Base-by-base conservation (phyloP, 192 early-diverging fungal genomes). In the Backusella macrospora region DNA sequence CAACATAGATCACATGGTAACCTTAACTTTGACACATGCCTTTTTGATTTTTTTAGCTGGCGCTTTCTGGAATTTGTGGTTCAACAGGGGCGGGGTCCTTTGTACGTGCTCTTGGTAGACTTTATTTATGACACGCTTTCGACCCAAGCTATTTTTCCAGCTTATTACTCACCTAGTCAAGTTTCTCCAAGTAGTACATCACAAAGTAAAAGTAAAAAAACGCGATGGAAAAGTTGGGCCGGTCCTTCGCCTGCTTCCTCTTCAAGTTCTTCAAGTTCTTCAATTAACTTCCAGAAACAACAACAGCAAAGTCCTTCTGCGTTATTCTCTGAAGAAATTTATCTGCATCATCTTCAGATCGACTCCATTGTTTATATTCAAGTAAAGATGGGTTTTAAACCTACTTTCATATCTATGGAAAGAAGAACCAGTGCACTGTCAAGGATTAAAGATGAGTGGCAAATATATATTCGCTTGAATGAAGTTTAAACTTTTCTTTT, bases 11-110 rank as follows among this genome's bases (percentile, higher is more conserved):
- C 4, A 62, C 65, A 46, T 37, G 18, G n/a, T 39, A 10, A 72
- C 14, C 14, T 59, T 39, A 40, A 69, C 18, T 37, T 23, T 42
- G 13, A n/a, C 63, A n/a, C 52, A 26, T 45, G 42, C 6, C 18
- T 75, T 1, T 80, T 67, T 52, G 83, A 84, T 5, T 89, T 80
- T 72, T 75, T 80, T 5, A 68, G 77, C 2, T 89, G 87, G 87
- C 73, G 81, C 2, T 84, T 89, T 68, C 73, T 87, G 12, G 87
- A 89, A 66, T 84, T 87, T n/a, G 71, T 87, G 34, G 68, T 83
- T 8, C 81, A 68, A 40, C 85, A 82, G 34, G 82, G 81, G 37
- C 52, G 52, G 39, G 70, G 78, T 5, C 87, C 87, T 0, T 42
- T 89, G 42, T 70, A 84, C 44, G 62, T 83, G 23, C 78, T 81